Base-by-base conservation (phyloP, 495 filamentous ascomycete genomes). In the Glarea lozoyensis region DNA sequence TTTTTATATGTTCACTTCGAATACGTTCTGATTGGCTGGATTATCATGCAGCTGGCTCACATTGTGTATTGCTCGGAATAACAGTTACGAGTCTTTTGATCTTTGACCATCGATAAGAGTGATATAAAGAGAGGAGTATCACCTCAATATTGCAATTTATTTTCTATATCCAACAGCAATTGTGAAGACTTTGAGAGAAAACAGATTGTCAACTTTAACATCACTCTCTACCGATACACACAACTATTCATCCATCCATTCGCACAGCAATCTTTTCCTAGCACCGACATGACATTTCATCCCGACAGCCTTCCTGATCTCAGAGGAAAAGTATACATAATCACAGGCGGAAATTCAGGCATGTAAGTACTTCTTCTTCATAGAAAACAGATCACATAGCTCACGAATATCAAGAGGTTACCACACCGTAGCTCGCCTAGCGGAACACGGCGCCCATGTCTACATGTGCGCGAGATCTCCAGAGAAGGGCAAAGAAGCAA, bases 401-500 rank as follows among this genome's bases (percentile, higher is more conserved):
- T 50, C 32, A 48, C 37, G 21, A 44, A 43, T 48, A 39, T 45
- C 54, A 19, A 57, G 78, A 9, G 82, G 82, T 46, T 72, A 73
- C 57, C 74, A 79, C 49, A 73, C 80, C 13, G 61, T 84, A 36
- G 59, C 72, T 42, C 71, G 78, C 20, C 69, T 84, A 9, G 75
- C 76, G 17, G 66, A 68, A 40, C 82, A 84, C 52, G 49, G 64
- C 25, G 78, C 81, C 12, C 69, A 73, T 12, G 76, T 88, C 41
- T 84, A 72, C 61, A 67, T 87, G 39, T 73, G 70, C 38, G 76
- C 78, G 3, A 76, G 82, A 32, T 75, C 59, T 6, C 56, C 62
- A 24, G 56, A 55, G 23, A 79, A 75, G 55, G 76, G 70, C 4
- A 59, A 60, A 24, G 58, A 61, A 16, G 68, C 75, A 5, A 75